These are phyloP conservation scores for Rugosomyces carneus DNA, from an alignment of 1,284 basidiomycete species.

Conservation along the genomic window DNA sequence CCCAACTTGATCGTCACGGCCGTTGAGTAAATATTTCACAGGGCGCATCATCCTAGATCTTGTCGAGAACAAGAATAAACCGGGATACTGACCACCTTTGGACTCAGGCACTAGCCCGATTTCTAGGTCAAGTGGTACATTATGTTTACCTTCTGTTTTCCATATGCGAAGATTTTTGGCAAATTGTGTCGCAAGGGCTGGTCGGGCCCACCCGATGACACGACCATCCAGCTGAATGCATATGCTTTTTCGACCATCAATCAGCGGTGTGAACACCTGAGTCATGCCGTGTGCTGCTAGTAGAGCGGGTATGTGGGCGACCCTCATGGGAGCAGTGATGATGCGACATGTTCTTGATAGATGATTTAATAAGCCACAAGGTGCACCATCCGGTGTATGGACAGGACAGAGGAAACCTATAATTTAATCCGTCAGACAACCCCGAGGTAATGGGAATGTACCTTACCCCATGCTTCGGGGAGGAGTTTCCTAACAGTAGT, in stretches of 20 bases:
- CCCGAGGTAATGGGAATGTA: neutral
- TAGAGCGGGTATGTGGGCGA: slow-evolving; percentile 76
- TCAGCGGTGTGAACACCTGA: slow-evolving; percentile 71
- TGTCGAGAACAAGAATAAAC: slow-evolving; percentile 89
- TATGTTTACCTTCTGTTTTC: slow-evolving; percentile 87
- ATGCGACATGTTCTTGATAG: slow-evolving; percentile 93
- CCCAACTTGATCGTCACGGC: slow-evolving; percentile 85
- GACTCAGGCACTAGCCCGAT: slow-evolving; percentile 90
- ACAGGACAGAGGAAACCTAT: slow-evolving; percentile 96
- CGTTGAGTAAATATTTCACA: slow-evolving; percentile 87
- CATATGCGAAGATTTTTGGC: slow-evolving; percentile 84
- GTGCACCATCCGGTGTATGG: slow-evolving; percentile 97
- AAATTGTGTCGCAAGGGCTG: slow-evolving; percentile 71
- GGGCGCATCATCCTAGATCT: slow-evolving; percentile 97
- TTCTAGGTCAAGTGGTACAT: slow-evolving; percentile 91
- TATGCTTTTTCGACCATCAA: slow-evolving; percentile 80
- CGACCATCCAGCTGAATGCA: slow-evolving; percentile 93
- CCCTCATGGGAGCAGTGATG: slow-evolving; percentile 73
- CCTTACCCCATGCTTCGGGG: slow-evolving; percentile 94
- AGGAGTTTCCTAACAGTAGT: slow-evolving; percentile 96
- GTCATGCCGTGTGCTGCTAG: slow-evolving; percentile 94
- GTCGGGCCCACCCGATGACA: slow-evolving; percentile 93
- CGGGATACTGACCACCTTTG: slow-evolving; percentile 95
- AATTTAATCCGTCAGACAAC: slow-evolving; percentile 9
- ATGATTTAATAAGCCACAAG: slow-evolving; percentile 97